phyloP scores from a whole-genome alignment of 2,329 filamentous ascomycete species.

The Penicillium hordei region DNA sequence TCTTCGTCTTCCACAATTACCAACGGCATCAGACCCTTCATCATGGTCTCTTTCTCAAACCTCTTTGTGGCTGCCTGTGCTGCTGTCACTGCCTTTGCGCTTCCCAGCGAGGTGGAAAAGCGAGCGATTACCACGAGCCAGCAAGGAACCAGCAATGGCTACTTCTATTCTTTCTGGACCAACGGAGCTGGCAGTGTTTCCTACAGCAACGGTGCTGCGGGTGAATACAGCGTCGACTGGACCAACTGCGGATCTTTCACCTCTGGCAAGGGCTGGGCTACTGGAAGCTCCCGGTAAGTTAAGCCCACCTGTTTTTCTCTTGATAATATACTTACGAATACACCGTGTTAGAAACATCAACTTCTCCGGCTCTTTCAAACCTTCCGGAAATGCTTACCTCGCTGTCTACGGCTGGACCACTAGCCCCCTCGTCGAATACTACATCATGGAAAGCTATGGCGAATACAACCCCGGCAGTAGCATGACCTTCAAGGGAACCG shows the following conservation, averaged over 20 bases:
- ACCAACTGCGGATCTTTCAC: slow-evolving; percentile 54
- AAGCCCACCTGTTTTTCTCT: background rate
- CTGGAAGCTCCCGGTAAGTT: slow-evolving; percentile 51
- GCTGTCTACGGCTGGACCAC: slow-evolving; percentile 46
- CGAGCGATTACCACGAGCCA: slow-evolving; percentile 26
- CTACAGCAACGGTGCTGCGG: slow-evolving; percentile 48
- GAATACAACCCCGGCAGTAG: slow-evolving; percentile 34
- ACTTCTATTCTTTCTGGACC: slow-evolving; percentile 54
- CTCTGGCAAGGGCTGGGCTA: slow-evolving; percentile 60
- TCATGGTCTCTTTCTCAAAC: slow-evolving; percentile 31
- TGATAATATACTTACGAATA: background rate
- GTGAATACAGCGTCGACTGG: slow-evolving; percentile 51
- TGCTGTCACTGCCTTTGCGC: slow-evolving; percentile 24
- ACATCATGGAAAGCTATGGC: slow-evolving; percentile 39
- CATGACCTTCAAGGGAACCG: slow-evolving; percentile 34
- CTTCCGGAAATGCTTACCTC: slow-evolving; percentile 37
- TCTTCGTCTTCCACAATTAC: background rate
- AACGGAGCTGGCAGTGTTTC: slow-evolving; percentile 46
- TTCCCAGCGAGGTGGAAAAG: slow-evolving; percentile 22
- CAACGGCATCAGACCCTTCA: background rate
- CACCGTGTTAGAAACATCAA: slow-evolving; percentile 23
- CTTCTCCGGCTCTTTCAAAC: slow-evolving; percentile 32
- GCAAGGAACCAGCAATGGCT: slow-evolving; percentile 44
- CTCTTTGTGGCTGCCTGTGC: slow-evolving; percentile 26
- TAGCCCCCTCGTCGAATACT: slow-evolving; percentile 39